Evolutionary conservation across 1,139 yeast genomes (phyloP), one percentile per base, ranked within the genome.

Genomic region (Geotrichum histeridarum): DNA sequence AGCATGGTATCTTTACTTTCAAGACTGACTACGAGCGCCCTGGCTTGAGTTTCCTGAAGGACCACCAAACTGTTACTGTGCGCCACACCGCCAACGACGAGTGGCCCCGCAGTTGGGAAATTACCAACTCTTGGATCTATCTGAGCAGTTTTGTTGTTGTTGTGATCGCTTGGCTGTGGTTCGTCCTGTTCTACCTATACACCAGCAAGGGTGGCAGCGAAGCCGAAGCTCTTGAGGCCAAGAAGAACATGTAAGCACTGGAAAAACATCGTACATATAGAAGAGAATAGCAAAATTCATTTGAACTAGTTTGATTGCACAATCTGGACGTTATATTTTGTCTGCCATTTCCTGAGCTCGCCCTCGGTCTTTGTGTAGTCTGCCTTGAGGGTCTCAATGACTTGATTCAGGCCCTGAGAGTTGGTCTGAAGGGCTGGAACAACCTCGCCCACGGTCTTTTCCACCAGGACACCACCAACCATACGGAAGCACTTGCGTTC

Each of bases 71-170:
- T 15, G 90, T 90, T 48, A 83, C 98, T 1, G 84, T 94, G 49
- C 83, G 99, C 70, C 98, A 94, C 70, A 79, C 88, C 66, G 97
- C 98, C 58, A 93, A 91, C 69, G 96, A 93, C 69, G 99, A 94
- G 73, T 94, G 84, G 76, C 85, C 86, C 61, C 82, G 98, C 71
- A 84, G 95, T 42, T 93, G 95, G 94, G 88, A 87, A 59, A 90
- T 94, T 67, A 77, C 95, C 50, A 90, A 91, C 72, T 81, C 98
- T 1, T 90, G 96, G 95, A 88, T 91, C 54, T 94, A 93, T 68
- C 72, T 93, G 59, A 77, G 86, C 27, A 79, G 93, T 55, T 84
- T 91, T 18, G 73, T 70, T 6, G 74, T 83, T 48, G 96, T 93
- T 27, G 82, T 86, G 41, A 64, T 73, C 43, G 85, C 85, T 1